Evolutionary conservation across 495 filamentous ascomycete species (phyloP).

Genomic region (Penicillium verhagenii): DNA sequence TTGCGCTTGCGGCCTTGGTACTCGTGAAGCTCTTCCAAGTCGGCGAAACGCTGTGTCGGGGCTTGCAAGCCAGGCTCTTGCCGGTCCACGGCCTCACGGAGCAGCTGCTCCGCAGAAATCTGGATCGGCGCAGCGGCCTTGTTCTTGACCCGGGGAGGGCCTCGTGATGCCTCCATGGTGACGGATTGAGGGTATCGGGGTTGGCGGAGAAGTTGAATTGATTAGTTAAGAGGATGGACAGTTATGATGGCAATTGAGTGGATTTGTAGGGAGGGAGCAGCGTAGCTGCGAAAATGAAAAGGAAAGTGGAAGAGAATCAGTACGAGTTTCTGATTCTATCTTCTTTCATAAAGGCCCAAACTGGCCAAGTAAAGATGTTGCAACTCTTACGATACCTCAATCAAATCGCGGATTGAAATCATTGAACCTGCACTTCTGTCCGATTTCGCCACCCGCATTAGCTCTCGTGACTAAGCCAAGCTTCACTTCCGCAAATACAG

Average conservation of each 20-base stretch:
- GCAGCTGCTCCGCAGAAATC: conserved; percentile 95
- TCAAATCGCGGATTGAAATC: conserved; percentile 10
- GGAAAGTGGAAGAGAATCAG: neutral
- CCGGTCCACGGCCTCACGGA: conserved; percentile 95
- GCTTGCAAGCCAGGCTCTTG: conserved; percentile 86
- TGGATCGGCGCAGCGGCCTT: conserved; percentile 88
- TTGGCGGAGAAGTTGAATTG: neutral
- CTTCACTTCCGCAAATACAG: conserved; percentile 2
- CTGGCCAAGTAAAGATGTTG: neutral
- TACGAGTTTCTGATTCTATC: neutral
- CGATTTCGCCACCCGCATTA: conserved; percentile 17
- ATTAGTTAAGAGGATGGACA: neutral
- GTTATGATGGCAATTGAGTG: neutral
- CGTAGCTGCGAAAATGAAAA: neutral
- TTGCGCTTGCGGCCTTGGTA: conserved; percentile 93
- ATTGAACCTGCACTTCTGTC: conserved; percentile 13
- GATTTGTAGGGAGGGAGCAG: neutral
- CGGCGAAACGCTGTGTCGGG: conserved; percentile 91
- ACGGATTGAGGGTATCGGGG: neutral
- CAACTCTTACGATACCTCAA: conserved; percentile 4
- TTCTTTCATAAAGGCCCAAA: neutral
- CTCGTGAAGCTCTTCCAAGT: conserved; percentile 97
- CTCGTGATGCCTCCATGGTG: conserved; percentile 88
- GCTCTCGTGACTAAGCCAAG: conserved; percentile 20
- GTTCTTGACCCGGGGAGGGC: conserved; percentile 96